phyloP scores from a whole-genome alignment of 306 rosid species.

The Medicago lupulina region DNA sequence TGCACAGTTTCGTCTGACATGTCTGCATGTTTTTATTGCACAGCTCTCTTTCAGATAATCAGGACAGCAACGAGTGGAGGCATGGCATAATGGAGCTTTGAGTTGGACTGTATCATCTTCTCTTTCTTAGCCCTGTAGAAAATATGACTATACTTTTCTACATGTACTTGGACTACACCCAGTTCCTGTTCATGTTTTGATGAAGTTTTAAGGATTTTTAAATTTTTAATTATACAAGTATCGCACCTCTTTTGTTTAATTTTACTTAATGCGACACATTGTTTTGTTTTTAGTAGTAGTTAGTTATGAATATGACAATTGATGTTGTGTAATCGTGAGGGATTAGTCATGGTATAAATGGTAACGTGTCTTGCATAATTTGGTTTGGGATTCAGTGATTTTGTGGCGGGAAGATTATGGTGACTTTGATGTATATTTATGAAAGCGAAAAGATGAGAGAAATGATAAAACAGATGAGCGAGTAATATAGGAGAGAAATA shows the following conservation, averaged over 20 bases:
- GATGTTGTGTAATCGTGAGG: too few species aligned
- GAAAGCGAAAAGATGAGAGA: too few species aligned
- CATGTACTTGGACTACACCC: slow-evolving; percentile 48
- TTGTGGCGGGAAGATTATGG: too few species aligned
- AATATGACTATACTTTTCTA: slow-evolving; percentile 44
- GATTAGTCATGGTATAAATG: too few species aligned
- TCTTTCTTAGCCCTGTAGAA: slow-evolving; percentile 51
- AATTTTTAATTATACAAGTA: slow-evolving; percentile 33
- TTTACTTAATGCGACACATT: background rate
- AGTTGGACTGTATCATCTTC: slow-evolving; percentile 39
- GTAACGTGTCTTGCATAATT: too few species aligned
- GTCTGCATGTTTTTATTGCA: slow-evolving; percentile 5
- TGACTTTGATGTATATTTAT: too few species aligned
- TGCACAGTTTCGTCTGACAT: slow-evolving; percentile 34
- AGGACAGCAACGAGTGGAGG: slow-evolving; percentile 96
- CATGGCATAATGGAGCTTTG: slow-evolving; percentile 64
- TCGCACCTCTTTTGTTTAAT: slow-evolving; percentile 14
- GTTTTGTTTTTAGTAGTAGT: background rate
- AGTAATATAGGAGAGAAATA: too few species aligned
- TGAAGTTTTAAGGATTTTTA: slow-evolving; percentile 43
- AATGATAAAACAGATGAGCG: too few species aligned
- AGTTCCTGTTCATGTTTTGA: slow-evolving; percentile 53
- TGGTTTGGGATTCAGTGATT: too few species aligned
- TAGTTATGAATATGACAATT: background rate
- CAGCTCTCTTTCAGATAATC: slow-evolving; percentile 98